Evolutionary conservation across 495 filamentous ascomycete species (phyloP), one percentile per base, ranked within the genome.

Genomic region (Hypoxylon intermedium): DNA sequence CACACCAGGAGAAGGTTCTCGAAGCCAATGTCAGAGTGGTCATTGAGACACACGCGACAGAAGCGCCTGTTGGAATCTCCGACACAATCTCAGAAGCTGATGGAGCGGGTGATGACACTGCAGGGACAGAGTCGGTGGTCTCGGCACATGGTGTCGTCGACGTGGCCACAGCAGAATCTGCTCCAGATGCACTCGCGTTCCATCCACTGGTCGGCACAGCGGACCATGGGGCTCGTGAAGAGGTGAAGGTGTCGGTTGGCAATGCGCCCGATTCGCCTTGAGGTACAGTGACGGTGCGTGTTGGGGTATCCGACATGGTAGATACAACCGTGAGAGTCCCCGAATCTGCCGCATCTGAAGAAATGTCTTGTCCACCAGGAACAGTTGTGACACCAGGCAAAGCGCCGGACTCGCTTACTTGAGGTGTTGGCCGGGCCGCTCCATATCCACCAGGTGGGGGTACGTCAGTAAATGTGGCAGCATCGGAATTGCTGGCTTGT

Each of bases 1-100:
- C 61, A 53, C 68, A 71, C 68, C 68, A 71, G n/a, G 65, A 68
- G 16, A 68, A 68, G 1, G 65, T 71, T 34, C 60, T 66, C 28
- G 65, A 66, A 6, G 42, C 57, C 48, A 71, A 58, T 13, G 63
- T 61, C 45, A 71, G 20, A 15, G 68, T 66, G 13, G 68, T 71
- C 65, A 68, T 66, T 2, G 46, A 46, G 13, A 65, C 24, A 36
- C 68, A 71, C 41, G 15, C 62, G 9, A 52, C 38, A n/a, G 58
- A 30, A 33, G 44, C 45, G 9, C 60, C 65, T 0, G 61, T 56
- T 0, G 53, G 20, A 18, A 41, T 7, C 19, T 44, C 26, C 4
- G 58, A 54, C 37, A 42, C 24, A 20, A 21, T n/a, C 2, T 44
- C 53, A 2, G 60, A 16, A 34, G 9, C 38, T 37, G 54, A 9